Evolutionary conservation across 2,329 filamentous ascomycete genomes (phyloP), one percentile per base, ranked within the genome.

Genomic region (Apiospora koreana): DNA sequence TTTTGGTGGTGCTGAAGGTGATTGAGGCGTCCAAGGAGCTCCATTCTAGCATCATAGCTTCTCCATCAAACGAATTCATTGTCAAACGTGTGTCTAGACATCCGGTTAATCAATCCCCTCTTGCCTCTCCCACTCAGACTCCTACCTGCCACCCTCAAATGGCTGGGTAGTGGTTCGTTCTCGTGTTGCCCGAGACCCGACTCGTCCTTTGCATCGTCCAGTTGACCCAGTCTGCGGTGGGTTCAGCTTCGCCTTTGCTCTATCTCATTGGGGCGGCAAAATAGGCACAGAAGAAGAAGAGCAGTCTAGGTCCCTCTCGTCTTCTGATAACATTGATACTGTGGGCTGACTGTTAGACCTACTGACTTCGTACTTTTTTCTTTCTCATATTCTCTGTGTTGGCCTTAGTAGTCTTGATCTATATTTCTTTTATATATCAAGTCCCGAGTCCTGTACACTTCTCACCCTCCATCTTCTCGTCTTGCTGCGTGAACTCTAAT

Each of bases 181-280:
- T 35, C 50, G 41, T 43, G 41, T 16, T 43, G 41, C 41, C 41
- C 41, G 41, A 43, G 41, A 16, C 41, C 41, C 41, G 41, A 16
- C 41, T 43, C 14, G 12, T 12, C 14, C 14, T 43, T 43, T 43
- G 12, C 41, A n/a, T 35, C 5, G 50, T 35, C 50, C 28, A 21
- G 50, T 58, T 35, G 50, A 35, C n/a, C 50, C 50, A 58, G 50
- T 31, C 50, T 58, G 28, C 28, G 16, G 50, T 58, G 50, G 50
- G 21, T 58, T 28, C 50, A 58, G 50, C 14, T 58, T 31, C 50
- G n/a, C 25, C 1, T 58, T 16, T 31, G 21, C 28, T n/a, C 54
- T 31, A 31, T 62, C 54, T 62, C 31, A 62, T 62, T 62, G 54
- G 54, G 54, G 21, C 54, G 54, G 54, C 18, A 62, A 62, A 62